A percentile compares a stretch with the other conserved stretches of the same genome.
phyloP scores from a whole-genome alignment of 1,284 basidiomycete genomes.

The Trichosporon sp. region DNA sequence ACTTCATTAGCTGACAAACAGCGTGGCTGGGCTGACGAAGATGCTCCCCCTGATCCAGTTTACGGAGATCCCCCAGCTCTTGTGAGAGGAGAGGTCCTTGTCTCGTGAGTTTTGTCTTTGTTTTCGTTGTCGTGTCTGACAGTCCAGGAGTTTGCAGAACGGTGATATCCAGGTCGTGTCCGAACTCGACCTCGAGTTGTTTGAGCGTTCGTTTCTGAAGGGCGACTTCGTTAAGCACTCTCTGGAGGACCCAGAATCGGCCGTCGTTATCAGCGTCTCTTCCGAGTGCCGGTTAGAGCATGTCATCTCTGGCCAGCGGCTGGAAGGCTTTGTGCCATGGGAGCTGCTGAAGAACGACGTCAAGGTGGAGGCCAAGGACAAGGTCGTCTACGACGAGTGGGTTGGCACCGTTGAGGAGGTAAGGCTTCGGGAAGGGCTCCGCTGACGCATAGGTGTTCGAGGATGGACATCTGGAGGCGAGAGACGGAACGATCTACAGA shows the following conservation, averaged over 20 bases:
- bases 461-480: constrained; percentile 67
- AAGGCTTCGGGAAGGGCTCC: constrained; percentile 22
- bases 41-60: constrained; percentile 35
- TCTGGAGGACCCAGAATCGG: constrained; percentile 72
- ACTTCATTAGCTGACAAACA: constrained; percentile 24
- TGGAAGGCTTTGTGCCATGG: constrained; percentile 68
- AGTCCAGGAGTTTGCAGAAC: constrained; percentile 57
- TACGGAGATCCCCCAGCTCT: constrained; percentile 76
- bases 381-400: constrained; percentile 82
- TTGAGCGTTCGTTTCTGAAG: constrained; percentile 74
- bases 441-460: constrained; percentile 70
- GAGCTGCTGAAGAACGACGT: constrained; percentile 64
- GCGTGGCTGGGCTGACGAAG: constrained; percentile 53
- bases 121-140: constrained; percentile 9
- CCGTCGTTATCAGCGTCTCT: constrained; percentile 68
- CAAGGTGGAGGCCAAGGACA: constrained; percentile 68
- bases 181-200: constrained; percentile 69
- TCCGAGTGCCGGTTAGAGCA: constrained; percentile 72
- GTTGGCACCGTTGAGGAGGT: constrained; percentile 70
- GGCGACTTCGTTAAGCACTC: constrained; percentile 84
- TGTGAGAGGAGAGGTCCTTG: constrained; percentile 74
- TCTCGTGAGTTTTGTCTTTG: constrained; percentile 58
- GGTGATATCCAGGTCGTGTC: constrained; percentile 69
- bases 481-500: constrained; percentile 66
- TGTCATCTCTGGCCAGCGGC: constrained; percentile 66